Percentiles rank a stretch among this genome's conserved stretches.
phyloP scores from a whole-genome alignment of 495 filamentous ascomycete species.

The Penicillium atrosanguineum region DNA sequence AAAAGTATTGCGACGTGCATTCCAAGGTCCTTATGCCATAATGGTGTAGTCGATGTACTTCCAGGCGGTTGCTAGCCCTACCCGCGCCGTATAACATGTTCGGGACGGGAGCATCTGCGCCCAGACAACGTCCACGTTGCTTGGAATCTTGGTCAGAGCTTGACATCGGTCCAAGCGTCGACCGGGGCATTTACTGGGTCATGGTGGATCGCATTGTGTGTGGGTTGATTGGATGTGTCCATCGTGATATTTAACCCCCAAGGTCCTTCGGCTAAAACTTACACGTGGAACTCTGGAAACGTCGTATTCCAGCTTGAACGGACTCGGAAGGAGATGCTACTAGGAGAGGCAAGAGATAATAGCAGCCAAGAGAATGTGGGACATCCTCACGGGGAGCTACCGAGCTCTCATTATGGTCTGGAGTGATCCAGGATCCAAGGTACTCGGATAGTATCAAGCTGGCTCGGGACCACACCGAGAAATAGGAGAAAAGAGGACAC shows the following conservation, averaged over 20 bases:
- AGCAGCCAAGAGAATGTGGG: too few relatives aligned
- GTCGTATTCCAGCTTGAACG: neutral
- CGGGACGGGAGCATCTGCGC: neutral
- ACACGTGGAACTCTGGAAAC: slow-evolving; percentile 9
- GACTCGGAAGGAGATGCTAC: neutral
- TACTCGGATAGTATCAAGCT: neutral
- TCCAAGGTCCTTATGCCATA: neutral
- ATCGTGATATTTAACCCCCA: slow-evolving; percentile 16
- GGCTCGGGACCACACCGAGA: neutral
- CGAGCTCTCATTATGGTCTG: neutral
- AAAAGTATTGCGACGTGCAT: neutral
- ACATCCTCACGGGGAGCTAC: too few relatives aligned
- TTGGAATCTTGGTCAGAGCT: slow-evolving; percentile 2
- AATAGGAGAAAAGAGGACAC: neutral
- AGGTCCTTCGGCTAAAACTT: slow-evolving; percentile 24
- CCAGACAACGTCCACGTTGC: neutral
- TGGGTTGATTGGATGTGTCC: slow-evolving; percentile 14
- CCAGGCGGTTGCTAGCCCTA: neutral
- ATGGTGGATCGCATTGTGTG: slow-evolving; percentile 3
- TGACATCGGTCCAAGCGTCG: slow-evolving; percentile 1
- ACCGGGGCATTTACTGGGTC: neutral
- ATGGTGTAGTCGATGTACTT: neutral
- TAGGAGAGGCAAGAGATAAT: neutral
- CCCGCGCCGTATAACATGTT: neutral
- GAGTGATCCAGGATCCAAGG: neutral